phyloP scores from a whole-genome alignment of 78 protist species.

The Polysphondylium violaceum region DNA sequence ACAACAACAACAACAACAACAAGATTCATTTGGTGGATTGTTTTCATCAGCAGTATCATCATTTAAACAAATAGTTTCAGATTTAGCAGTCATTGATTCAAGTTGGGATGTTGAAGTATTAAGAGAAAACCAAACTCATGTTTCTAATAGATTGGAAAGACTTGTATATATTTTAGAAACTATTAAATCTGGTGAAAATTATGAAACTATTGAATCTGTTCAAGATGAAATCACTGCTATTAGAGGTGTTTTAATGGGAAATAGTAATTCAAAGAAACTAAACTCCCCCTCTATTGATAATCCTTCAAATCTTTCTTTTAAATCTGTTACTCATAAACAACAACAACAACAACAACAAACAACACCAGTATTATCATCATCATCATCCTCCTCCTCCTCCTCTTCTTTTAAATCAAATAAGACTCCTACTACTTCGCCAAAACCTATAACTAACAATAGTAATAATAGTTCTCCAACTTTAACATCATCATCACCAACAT shows the following conservation, averaged over 20 bases:
- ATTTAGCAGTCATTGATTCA: neutral
- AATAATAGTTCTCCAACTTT: no score
- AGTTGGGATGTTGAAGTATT: conserved; percentile 33
- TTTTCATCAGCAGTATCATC: conserved; percentile 44
- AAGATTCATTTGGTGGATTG: neutral
- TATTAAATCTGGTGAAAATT: conserved; percentile 4
- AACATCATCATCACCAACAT: conserved; percentile 22
- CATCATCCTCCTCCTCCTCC: no score
- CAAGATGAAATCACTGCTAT: conserved; percentile 27
- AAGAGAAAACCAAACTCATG: conserved; percentile 37
- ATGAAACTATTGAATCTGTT: conserved; percentile 34
- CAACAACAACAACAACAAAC: no score
- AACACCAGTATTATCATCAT: no score
- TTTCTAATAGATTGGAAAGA: conserved; percentile 54
- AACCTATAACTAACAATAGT: no score
- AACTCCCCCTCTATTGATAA: neutral
- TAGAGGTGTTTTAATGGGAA: neutral
- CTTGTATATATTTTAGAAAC: conserved; percentile 19
- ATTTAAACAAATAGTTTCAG: conserved; percentile 24
- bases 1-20: conserved; percentile 13
- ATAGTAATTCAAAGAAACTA: neutral
- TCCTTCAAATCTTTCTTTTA: neutral
- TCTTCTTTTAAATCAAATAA: no score
- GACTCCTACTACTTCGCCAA: no score
- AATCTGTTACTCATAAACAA: no score